Evolutionary conservation across 805 yeast genomes (phyloP).

Genomic region (Maudiozyma serrabonitensis): DNA sequence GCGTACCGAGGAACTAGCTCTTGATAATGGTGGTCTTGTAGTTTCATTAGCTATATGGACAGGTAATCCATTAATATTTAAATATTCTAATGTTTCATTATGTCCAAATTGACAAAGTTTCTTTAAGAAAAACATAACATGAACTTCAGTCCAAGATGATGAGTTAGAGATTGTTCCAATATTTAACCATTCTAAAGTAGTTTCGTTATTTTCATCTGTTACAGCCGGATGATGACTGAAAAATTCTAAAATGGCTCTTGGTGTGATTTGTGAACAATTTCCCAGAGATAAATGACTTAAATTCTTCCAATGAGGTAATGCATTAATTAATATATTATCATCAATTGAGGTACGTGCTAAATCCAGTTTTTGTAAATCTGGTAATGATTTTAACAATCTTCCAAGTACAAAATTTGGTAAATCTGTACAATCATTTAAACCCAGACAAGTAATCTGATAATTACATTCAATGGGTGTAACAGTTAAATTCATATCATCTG

Average conservation of each 20-base stretch:
- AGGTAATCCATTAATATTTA: conserved; percentile 61
- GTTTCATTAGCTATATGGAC: conserved; percentile 28
- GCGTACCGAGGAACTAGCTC: background rate
- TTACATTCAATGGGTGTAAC: conserved; percentile 22
- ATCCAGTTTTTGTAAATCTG: conserved; percentile 60
- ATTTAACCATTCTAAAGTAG: conserved; percentile 54
- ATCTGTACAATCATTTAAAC: conserved; percentile 84
- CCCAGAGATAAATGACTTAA: conserved; percentile 68
- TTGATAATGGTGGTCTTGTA: conserved; percentile 7
- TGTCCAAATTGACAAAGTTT: conserved; percentile 32
- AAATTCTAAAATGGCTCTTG: conserved; percentile 61
- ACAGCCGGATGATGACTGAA: conserved; percentile 62
- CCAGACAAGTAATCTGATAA: conserved; percentile 36
- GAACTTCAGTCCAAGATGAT: conserved; percentile 46
- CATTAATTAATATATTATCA: conserved; percentile 43
- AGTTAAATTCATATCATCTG: background rate
- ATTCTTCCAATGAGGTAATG: conserved; percentile 45
- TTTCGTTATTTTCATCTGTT: conserved; percentile 29
- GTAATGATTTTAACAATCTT: conserved; percentile 39
- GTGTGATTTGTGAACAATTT: conserved; percentile 56
- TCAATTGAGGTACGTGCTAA: conserved; percentile 73
- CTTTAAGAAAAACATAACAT: conserved; percentile 36
- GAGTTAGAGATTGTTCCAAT: conserved; percentile 58
- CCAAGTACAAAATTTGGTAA: conserved; percentile 46
- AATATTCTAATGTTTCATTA: conserved; percentile 31